A percentile compares a stretch with the other conserved stretches of the same genome.
Evolutionary conservation across 225 moss, liverwort and hornwort genomes (phyloP).

Genomic region (Pleurozium schreberi): DNA sequence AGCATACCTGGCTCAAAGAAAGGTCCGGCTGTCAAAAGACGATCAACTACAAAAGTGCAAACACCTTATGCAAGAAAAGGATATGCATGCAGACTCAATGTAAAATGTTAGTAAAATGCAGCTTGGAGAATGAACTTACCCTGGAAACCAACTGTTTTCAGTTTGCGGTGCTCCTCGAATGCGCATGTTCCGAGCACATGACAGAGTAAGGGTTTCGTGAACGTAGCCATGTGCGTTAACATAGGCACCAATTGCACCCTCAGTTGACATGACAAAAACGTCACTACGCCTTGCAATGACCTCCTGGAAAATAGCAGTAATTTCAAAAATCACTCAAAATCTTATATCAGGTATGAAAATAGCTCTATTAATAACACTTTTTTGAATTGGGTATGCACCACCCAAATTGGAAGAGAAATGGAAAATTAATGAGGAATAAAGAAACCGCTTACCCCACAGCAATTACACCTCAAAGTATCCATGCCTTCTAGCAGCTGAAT

Average conservation of each 20-base stretch:
- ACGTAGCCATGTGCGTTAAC: slow-evolving; percentile 82
- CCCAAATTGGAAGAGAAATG: not conserved
- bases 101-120: not conserved
- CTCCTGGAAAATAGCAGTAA: slow-evolving; percentile 31
- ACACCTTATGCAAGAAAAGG: not conserved
- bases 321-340: not conserved
- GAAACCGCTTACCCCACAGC: slow-evolving; percentile 40
- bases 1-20: slow-evolving; percentile 49
- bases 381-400: not conserved
- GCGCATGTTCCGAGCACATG: slow-evolving; percentile 67
- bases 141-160: slow-evolving; percentile 94
- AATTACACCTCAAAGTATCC: slow-evolving; percentile 77
- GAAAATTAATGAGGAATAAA: not conserved
- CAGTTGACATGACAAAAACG: slow-evolving; percentile 86
- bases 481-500: slow-evolving; percentile 83
- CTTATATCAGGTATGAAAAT: not conserved
- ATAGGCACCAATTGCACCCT: slow-evolving; percentile 86
- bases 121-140: slow-evolving; percentile 21
- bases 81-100: not conserved
- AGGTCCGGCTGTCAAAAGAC: not conserved
- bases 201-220: slow-evolving; percentile 83
- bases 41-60: not conserved
- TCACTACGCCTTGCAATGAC: slow-evolving; percentile 77
- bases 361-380: not conserved
- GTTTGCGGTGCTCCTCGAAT: slow-evolving; percentile 66